Base-by-base conservation (phyloP, 1,139 yeast genomes). In the Komagataea norvegica region DNA sequence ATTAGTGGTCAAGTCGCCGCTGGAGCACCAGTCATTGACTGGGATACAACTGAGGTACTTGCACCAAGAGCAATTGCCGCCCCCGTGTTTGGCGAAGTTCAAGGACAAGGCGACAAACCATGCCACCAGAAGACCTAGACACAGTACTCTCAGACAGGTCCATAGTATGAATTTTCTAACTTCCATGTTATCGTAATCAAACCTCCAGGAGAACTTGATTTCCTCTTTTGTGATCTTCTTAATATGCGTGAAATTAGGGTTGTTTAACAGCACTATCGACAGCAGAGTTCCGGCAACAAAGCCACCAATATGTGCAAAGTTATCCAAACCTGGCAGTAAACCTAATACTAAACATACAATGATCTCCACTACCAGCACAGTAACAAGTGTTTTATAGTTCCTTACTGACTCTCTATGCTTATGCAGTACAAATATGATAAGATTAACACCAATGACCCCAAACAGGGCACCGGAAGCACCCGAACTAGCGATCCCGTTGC, bases 401-500 rank as follows among this genome's bases (percentile, higher is more conserved):
- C 65, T 64, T 15, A 45, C 43, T 22, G 29, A 72, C 59, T 31
- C 66, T 65, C 48, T 67, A 62, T 56, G 69, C 51, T 58, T 72
- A 64, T 41, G 72, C 52, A 76, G 74, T 3, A 79, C 49, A 47
- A 82, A 70, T 49, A 78, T 67, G 11, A 79, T 53, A 31, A 81
- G 59, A 52, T 80, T 80, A 8, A 80, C 60, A 8, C 85, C 83
- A 44, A 82, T 74, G 24, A 82, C 62, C 1, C 89, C 89, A 58
- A 82, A 81, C 25, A 83, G 60, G 1, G 87, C 71, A 3, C 91
- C 91, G n/a, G 81, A 74, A 2, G 87, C 86, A 3, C 91, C 91
- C 1, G 83, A 75, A 14, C 82, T 74, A 1, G 86, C 77, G 27
- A 79, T 68, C 1, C 88, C 89, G 38, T 69, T 67, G 1, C 88